phyloP scores from a whole-genome alignment of 148 eudicot genomes.

The Amaranthus cruentus region DNA sequence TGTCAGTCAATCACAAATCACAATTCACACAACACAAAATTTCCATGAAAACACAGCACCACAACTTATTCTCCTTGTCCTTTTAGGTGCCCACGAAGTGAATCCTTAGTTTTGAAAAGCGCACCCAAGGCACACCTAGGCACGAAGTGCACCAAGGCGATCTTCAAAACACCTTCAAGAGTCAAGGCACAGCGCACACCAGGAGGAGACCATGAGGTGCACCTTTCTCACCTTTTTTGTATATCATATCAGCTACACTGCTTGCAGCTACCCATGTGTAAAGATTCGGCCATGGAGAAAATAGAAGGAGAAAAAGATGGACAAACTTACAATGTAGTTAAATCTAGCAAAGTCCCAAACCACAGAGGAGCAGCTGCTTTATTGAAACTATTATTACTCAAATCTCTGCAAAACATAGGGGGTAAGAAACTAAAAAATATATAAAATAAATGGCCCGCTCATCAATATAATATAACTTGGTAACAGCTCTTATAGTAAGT shows the following conservation, averaged over 20 bases:
- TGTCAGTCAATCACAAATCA: too few species aligned
- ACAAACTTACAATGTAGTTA: conserved; percentile 33
- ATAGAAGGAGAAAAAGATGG: background rate
- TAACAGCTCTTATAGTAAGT: background rate
- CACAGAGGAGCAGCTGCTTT: conserved; percentile 23
- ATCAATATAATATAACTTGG: background rate
- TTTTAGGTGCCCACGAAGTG: too few species aligned
- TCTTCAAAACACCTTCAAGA: too few species aligned
- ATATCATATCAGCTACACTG: background rate
- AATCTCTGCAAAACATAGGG: conserved; percentile 25
- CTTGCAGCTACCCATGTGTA: background rate
- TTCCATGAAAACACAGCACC: too few species aligned
- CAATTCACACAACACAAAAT: too few species aligned
- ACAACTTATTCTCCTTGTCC: too few species aligned
- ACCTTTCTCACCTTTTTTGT: too few species aligned
- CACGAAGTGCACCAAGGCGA: too few species aligned
- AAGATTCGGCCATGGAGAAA: background rate
- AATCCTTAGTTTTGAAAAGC: too few species aligned
- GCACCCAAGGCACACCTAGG: too few species aligned
- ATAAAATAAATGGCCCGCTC: background rate
- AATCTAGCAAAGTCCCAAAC: conserved; percentile 19
- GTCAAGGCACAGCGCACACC: too few species aligned
- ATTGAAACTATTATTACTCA: conserved; percentile 31
- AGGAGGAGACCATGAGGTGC: too few species aligned
- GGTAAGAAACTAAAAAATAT: background rate